phyloP scores from a whole-genome alignment of 768 basidiomycete genomes.

The Mrakia frigida region DNA sequence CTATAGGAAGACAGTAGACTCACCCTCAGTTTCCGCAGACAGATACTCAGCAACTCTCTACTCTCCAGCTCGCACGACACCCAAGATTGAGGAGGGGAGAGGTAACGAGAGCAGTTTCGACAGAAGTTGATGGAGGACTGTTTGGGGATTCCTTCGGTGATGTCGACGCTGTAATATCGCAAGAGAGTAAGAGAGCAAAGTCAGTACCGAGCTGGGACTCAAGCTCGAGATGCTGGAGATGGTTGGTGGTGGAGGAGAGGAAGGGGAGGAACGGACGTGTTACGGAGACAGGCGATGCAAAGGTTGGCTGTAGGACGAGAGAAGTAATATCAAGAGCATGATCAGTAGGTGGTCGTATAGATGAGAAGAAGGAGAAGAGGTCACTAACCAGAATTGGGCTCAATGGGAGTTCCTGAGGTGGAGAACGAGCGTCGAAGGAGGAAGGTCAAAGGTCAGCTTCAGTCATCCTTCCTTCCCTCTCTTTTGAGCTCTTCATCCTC shows the following conservation, averaged over 20 bases:
- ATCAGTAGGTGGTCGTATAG: background rate
- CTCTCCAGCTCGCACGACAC: conserved; percentile 80
- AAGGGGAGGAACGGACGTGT: conserved; percentile 56
- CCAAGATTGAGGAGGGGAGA: conserved; percentile 86
- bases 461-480: background rate
- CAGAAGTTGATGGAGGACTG: conserved; percentile 89
- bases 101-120: conserved; percentile 91
- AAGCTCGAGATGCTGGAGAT: background rate
- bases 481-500: background rate
- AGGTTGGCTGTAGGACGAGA: conserved; percentile 55
- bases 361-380: background rate
- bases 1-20: background rate
- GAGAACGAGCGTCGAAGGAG: background rate
- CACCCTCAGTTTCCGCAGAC: conserved; percentile 90
- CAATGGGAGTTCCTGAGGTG: conserved; percentile 68
- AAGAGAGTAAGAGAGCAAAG: background rate
- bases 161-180: conserved; percentile 87
- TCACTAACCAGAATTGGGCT: conserved; percentile 65
- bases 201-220: background rate
- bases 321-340: background rate
- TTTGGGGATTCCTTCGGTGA: conserved; percentile 96
- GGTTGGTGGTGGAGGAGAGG: background rate
- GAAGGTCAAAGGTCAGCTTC: conserved; percentile 8
- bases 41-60: conserved; percentile 85
- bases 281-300: conserved; percentile 80